Evolutionary conservation across 2,329 filamentous ascomycete species (phyloP).

Genomic region (Colletotrichum theobromicola): DNA sequence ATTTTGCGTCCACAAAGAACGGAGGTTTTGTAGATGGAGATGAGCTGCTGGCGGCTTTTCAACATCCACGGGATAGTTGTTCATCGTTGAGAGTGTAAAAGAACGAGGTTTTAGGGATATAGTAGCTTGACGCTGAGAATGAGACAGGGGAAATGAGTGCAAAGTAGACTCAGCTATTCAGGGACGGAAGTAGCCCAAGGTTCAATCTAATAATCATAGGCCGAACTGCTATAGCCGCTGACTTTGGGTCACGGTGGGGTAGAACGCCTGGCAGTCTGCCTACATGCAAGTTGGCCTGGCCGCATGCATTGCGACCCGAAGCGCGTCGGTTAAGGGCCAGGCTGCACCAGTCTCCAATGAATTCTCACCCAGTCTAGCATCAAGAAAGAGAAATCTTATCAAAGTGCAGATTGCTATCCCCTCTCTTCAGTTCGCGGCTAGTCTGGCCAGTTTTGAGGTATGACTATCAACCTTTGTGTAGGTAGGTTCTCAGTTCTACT

Average conservation of each 20-base stretch:
- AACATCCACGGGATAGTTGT: not conserved
- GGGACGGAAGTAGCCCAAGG: not conserved
- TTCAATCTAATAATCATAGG: not conserved
- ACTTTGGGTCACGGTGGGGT: not conserved
- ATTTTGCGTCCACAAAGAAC: not conserved
- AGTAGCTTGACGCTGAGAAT: not conserved
- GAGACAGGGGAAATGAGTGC: not conserved
- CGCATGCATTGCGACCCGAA: not conserved
- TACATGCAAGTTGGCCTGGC: not conserved
- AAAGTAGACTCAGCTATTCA: not conserved
- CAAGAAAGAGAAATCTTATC: too few relatives aligned
- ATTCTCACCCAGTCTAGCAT: too few relatives aligned
- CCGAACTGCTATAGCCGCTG: not conserved
- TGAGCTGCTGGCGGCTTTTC: not conserved
- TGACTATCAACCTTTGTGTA: too few relatives aligned
- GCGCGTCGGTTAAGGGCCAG: not conserved
- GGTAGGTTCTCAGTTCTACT: too few relatives aligned
- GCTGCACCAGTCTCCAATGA: too few relatives aligned
- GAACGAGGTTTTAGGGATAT: not conserved
- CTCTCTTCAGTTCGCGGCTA: too few relatives aligned
- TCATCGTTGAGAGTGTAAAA: not conserved
- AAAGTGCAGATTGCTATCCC: too few relatives aligned
- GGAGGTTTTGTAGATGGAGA: not conserved
- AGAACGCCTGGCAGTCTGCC: not conserved
- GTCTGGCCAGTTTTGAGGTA: too few relatives aligned